Evolutionary conservation across 2,329 filamentous ascomycete genomes (phyloP).

Genomic region (Penicillium oxalicum): DNA sequence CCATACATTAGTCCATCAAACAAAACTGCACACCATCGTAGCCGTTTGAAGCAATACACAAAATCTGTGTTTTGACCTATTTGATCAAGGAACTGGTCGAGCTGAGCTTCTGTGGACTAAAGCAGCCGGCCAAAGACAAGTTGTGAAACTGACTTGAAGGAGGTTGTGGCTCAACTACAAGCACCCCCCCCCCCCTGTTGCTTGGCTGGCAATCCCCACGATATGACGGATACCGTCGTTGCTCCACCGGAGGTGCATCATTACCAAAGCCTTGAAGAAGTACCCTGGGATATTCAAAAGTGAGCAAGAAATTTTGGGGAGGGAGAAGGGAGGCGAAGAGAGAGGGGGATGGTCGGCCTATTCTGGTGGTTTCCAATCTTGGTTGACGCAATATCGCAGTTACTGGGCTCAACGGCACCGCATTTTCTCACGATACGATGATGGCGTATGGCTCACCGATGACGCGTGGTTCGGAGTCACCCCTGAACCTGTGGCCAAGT

Average conservation of each 20-base stretch:
- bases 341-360: no score
- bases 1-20: no score
- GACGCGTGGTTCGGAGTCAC: constrained; percentile 97
- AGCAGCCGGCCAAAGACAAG: no score
- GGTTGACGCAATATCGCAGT: constrained; percentile 42
- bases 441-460: constrained; percentile 84
- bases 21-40: no score
- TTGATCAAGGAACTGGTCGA: no score
- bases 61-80: no score
- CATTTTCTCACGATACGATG: constrained; percentile 81
- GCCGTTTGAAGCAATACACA: no score
- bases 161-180: no score
- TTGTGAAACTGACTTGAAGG: no score
- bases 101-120: no score
- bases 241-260: constrained; percentile 52
- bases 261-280: constrained; percentile 63
- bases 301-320: constrained; percentile 35
- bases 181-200: no score
- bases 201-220: not conserved
- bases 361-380: not conserved
- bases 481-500: constrained; percentile 84
- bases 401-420: constrained; percentile 87
- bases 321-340: no score
- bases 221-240: constrained; percentile 31
- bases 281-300: constrained; percentile 83